Evolutionary conservation across 805 yeast genomes (phyloP).

Genomic region (Schwanniomyces occidentalis): DNA sequence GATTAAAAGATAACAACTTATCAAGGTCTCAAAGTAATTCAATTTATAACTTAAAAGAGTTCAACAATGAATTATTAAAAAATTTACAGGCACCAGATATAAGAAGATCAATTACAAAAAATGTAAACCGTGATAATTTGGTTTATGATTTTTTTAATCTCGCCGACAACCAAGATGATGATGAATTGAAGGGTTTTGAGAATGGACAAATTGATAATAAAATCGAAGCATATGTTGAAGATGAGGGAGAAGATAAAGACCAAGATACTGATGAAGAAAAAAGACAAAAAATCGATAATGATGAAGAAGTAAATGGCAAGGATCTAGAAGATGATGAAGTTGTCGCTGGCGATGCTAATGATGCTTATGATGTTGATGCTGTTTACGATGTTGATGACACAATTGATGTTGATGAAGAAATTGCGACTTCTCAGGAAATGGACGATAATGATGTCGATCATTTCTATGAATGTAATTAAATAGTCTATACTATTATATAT

Average conservation of each 20-base stretch:
- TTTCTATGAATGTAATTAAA: constrained; percentile 7
- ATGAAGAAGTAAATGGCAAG: constrained; percentile 4
- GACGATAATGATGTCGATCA: constrained; percentile 6
- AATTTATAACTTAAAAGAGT: constrained; percentile 18
- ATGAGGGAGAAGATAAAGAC: constrained; percentile 6
- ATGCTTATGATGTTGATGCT: constrained; percentile 5
- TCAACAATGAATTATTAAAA: constrained; percentile 13
- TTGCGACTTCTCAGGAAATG: neutral
- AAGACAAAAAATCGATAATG: neutral
- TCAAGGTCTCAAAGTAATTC: constrained; percentile 19
- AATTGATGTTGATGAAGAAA: constrained; percentile 7
- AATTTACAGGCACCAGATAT: constrained; percentile 26
- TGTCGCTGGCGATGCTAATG: constrained; percentile 2
- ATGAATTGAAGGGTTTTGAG: neutral
- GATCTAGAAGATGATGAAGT: constrained; percentile 7
- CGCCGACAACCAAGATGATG: neutral
- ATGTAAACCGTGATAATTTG: constrained; percentile 1
- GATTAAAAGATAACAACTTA: constrained; percentile 32
- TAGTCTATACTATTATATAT: neutral
- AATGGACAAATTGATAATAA: neutral
- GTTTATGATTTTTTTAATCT: constrained; percentile 1
- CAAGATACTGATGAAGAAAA: constrained; percentile 3
- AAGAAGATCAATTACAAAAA: constrained; percentile 14
- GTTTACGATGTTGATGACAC: constrained; percentile 1
- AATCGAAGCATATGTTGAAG: constrained; percentile 5